Evolutionary conservation across 441 rosid genomes (phyloP).

Genomic region (Aleurites moluccanus): DNA sequence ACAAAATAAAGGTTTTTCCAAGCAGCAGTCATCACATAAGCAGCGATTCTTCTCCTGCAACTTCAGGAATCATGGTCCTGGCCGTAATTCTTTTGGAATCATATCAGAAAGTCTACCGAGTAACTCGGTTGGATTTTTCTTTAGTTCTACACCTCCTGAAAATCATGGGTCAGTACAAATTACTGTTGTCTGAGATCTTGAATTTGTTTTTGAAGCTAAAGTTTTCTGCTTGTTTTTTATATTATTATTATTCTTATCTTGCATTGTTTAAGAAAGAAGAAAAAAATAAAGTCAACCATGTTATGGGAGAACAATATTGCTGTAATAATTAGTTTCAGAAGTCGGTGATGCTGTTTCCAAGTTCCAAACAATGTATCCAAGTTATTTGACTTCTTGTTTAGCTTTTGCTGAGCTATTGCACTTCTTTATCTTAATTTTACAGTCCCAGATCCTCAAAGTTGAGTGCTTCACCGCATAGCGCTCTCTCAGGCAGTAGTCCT

Average conservation of each 20-base stretch:
- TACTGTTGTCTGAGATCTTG: slow-evolving; percentile 11
- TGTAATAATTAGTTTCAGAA: background rate
- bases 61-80: slow-evolving; percentile 64
- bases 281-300: background rate
- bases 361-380: background rate
- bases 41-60: slow-evolving; percentile 87
- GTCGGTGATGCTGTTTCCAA: slow-evolving; percentile 1
- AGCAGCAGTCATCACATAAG: slow-evolving; percentile 61
- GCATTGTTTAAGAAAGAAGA: background rate
- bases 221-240: slow-evolving; percentile 12
- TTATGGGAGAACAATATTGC: background rate
- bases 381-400: background rate
- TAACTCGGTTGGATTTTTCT: slow-evolving; percentile 91
- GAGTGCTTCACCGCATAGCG: slow-evolving; percentile 76
- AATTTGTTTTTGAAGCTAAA: background rate
- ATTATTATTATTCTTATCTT: background rate
- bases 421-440: slow-evolving; percentile 28
- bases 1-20: slow-evolving; percentile 60
- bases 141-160: slow-evolving; percentile 96
- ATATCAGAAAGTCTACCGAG: slow-evolving; percentile 96
- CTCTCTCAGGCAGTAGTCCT: slow-evolving; percentile 78
- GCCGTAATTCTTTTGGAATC: slow-evolving; percentile 49
- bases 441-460: slow-evolving; percentile 77
- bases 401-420: slow-evolving; percentile 13
- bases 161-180: slow-evolving; percentile 64